Conservation (phyloP, 768 basidiomycete genomes). For the Guyanaporus albipodus region DNA sequence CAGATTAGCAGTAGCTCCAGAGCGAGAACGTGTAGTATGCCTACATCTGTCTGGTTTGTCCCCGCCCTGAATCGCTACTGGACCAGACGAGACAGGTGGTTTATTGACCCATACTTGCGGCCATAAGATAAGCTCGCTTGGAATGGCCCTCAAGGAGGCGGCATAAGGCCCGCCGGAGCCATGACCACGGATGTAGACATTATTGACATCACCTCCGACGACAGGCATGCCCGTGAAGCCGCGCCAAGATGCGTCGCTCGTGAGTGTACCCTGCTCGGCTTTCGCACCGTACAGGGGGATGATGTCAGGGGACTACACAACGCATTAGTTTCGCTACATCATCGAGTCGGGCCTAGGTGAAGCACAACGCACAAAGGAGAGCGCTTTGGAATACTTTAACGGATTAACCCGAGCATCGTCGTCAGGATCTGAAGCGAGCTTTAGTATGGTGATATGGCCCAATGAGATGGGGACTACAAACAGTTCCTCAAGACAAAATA, state of each 20-base stretch:
- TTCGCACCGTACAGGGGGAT: constrained; percentile 2
- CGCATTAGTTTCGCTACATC: not conserved
- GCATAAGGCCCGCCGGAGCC: not conserved
- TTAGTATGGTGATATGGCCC: not conserved
- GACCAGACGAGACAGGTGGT: not conserved
- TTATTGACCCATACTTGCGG: not conserved
- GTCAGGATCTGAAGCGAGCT: not conserved
- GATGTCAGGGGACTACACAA: constrained; percentile 2
- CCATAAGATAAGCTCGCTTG: constrained; percentile 7
- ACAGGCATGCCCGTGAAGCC: constrained; percentile 6
- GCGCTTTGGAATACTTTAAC: not conserved
- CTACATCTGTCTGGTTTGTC: not conserved
- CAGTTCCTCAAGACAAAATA: constrained; percentile 5
- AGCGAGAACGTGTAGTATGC: not conserved
- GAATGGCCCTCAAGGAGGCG: constrained; percentile 3
- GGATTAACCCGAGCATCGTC: not conserved
- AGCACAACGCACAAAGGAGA: not conserved
- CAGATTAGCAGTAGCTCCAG: not conserved
- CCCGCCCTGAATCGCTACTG: not conserved
- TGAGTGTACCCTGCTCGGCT: not conserved
- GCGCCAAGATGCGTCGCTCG: not conserved
- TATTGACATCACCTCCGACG: constrained; percentile 3
- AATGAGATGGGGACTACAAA: not conserved
- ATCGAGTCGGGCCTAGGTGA: not conserved
- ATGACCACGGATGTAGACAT: constrained; percentile 5